A percentile compares a stretch with the other conserved stretches of the same genome.
These are phyloP conservation scores for Zymoseptoria passerinii DNA, from an alignment of 2,329 filamentous ascomycete species.

Conservation along the genomic window DNA sequence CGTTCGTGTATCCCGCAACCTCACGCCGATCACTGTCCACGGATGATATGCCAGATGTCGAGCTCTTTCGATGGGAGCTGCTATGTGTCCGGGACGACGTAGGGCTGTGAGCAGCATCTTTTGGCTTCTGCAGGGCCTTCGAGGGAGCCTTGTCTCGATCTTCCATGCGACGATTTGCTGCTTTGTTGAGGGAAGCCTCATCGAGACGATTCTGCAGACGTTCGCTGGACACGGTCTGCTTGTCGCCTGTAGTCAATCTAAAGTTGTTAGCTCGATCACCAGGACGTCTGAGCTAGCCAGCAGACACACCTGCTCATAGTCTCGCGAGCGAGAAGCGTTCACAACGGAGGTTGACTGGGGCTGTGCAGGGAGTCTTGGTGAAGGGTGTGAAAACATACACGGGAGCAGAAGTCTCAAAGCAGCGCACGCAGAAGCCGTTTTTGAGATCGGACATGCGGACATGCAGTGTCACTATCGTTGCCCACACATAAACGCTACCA, in stretches of 20 bases:
- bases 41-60: not conserved
- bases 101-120: not conserved
- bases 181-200: not conserved
- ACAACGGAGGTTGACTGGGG: too few species aligned
- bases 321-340: too few species aligned
- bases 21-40: not conserved
- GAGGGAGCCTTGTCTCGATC: not conserved
- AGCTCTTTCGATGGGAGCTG: not conserved
- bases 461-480: not conserved
- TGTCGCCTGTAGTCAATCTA: not conserved
- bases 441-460: not conserved
- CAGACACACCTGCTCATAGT: too few species aligned
- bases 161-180: not conserved
- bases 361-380: too few species aligned
- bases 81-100: not conserved
- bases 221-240: not conserved
- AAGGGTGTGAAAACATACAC: too few species aligned
- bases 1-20: not conserved
- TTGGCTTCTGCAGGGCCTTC: not conserved
- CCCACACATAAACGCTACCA: not conserved
- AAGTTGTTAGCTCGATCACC: not conserved
- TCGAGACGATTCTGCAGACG: not conserved
- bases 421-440: too few species aligned
- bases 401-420: too few species aligned
- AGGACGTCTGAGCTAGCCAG: too few species aligned